phyloP scores from a whole-genome alignment of 768 basidiomycete species.

The Nidularia pulvinata region DNA sequence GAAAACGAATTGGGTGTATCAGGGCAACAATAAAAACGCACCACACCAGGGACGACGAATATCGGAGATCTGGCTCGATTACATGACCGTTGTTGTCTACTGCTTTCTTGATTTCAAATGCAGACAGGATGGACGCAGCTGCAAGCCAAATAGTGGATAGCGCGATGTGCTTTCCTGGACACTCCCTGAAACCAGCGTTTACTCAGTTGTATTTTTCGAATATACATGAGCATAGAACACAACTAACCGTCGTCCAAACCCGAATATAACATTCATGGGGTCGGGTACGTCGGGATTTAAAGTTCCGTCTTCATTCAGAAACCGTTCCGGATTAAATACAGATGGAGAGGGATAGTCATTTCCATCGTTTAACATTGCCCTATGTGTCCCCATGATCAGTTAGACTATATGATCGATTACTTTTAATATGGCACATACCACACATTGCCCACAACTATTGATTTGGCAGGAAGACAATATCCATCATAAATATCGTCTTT shows the following conservation, averaged over 20 bases:
- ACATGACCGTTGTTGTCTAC: background rate
- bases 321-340: too few relatives aligned
- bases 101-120: background rate
- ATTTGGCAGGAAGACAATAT: constrained; percentile 41
- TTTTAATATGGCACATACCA: constrained; percentile 17
- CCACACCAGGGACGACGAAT: background rate
- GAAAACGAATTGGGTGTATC: background rate
- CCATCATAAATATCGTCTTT: constrained; percentile 46
- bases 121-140: background rate
- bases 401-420: background rate
- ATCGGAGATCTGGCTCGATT: background rate
- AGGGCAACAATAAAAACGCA: background rate
- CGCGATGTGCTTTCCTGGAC: background rate
- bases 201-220: background rate
- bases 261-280: background rate
- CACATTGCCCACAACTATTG: constrained; percentile 30
- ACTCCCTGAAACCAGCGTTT: background rate
- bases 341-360: too few relatives aligned
- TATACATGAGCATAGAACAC: background rate
- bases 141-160: background rate
- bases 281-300: background rate
- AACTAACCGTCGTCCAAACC: background rate
- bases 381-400: background rate
- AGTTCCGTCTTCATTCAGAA: constrained; percentile 3
- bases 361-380: constrained; percentile 11